These are phyloP conservation scores for Pleurotus platypus DNA, from an alignment of 768 basidiomycete genomes.

Conservation along the genomic window DNA sequence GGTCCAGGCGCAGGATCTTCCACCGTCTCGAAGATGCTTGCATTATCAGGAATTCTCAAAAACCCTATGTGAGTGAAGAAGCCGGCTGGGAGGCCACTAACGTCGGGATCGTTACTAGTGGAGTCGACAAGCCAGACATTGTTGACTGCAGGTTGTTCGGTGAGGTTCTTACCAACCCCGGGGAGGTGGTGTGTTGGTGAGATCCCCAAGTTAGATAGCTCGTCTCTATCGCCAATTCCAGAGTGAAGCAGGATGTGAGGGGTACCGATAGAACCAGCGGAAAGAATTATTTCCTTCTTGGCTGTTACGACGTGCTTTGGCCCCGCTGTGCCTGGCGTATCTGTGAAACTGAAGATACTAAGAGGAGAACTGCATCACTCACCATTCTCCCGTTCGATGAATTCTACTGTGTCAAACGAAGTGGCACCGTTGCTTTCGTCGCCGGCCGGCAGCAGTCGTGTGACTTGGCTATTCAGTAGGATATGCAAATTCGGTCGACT, in stretches of 20 bases:
- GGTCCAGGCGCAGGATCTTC: constrained; percentile 34
- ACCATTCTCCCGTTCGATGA: constrained; percentile 3
- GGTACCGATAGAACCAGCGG: constrained; percentile 24
- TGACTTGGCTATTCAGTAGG: constrained; percentile 15
- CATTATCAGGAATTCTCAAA: constrained; percentile 20
- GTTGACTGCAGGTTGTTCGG: constrained; percentile 15
- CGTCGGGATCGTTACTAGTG: constrained; percentile 11
- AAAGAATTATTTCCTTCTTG: constrained; percentile 23
- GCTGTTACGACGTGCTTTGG: constrained; percentile 7
- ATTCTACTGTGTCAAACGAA: constrained; percentile 16
- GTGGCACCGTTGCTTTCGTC: neutral
- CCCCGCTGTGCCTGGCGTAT: neutral
- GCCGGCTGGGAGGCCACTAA: constrained; percentile 14
- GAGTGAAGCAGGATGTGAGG: constrained; percentile 20
- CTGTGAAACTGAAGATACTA: neutral
- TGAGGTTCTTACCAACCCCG: constrained; percentile 23
- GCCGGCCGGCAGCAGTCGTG: constrained; percentile 6
- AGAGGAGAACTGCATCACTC: neutral
- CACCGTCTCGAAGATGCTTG: constrained; percentile 23
- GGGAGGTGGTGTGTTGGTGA: constrained; percentile 15
- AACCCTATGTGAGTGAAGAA: constrained; percentile 14
- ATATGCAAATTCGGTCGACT: constrained; percentile 21
- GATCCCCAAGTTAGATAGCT: constrained; percentile 11
- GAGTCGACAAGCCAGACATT: constrained; percentile 5
- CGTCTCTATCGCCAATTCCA: constrained; percentile 19